A percentile compares a stretch with the other conserved stretches of the same genome.
phyloP scores from a whole-genome alignment of 805 yeast genomes.

The Lipomyces spencermartinsiae region DNA sequence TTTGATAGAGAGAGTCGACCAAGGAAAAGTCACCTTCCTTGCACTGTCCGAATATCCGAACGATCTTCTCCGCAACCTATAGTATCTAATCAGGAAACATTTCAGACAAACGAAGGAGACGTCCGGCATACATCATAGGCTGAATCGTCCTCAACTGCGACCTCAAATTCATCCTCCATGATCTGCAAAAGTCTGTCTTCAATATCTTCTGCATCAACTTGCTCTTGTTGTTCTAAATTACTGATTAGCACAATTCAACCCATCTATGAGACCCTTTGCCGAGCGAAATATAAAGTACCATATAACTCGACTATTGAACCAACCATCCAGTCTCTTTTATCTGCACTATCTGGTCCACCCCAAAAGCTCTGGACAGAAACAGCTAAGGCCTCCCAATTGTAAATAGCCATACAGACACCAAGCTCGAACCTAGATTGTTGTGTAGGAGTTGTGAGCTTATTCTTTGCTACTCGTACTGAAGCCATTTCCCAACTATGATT shows the following conservation, averaged over 20 bases:
- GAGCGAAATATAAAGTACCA: constrained; percentile 38
- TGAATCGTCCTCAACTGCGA: constrained; percentile 85
- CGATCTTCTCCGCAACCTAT: constrained; percentile 67
- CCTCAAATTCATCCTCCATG: constrained; percentile 95
- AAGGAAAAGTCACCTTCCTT: constrained; percentile 56
- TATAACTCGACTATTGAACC: constrained; percentile 83
- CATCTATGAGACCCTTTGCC: not conserved
- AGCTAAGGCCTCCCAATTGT: constrained; percentile 85
- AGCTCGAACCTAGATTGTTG: constrained; percentile 88
- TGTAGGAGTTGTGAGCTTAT: constrained; percentile 19
- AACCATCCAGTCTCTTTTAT: constrained; percentile 93
- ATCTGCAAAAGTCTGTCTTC: constrained; percentile 87
- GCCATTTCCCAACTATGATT: constrained; percentile 15
- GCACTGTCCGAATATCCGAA: constrained; percentile 72
- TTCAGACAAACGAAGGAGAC: not conserved
- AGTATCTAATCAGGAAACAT: not conserved
- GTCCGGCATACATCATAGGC: constrained; percentile 55
- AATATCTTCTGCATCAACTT: constrained; percentile 76
- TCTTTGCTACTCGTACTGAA: constrained; percentile 16
- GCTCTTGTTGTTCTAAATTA: constrained; percentile 40
- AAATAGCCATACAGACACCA: constrained; percentile 90
- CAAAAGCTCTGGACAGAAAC: constrained; percentile 90
- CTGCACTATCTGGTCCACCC: constrained; percentile 94
- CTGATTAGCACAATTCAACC: not conserved
- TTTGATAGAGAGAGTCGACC: constrained; percentile 65